These are phyloP conservation scores for Begonia fuchsioides DNA, from an alignment of 306 rosid species.

Conservation along the genomic window DNA sequence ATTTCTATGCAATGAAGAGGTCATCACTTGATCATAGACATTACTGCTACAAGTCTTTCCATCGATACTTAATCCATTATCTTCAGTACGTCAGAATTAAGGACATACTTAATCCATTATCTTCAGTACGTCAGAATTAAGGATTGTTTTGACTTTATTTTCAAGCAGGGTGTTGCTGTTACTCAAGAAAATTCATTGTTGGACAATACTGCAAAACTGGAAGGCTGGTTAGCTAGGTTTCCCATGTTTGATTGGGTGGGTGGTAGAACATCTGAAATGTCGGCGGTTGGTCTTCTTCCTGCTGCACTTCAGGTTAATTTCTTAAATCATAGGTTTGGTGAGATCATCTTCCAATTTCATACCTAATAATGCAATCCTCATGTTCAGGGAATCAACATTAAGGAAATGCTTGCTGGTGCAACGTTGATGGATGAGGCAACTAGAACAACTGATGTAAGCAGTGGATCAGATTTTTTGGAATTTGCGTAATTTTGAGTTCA, in stretches of 20 bases:
- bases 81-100: too few relatives aligned
- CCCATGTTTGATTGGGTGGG: slow-evolving; percentile 99
- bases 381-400: slow-evolving; percentile 71
- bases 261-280: slow-evolving; percentile 94
- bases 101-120: too few relatives aligned
- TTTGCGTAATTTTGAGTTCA: too few relatives aligned
- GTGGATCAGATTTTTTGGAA: too few relatives aligned
- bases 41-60: too few relatives aligned
- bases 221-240: slow-evolving; percentile 94
- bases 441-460: slow-evolving; percentile 64
- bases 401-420: slow-evolving; percentile 90
- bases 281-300: slow-evolving; percentile 99
- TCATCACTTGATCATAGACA: too few relatives aligned
- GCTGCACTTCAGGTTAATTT: slow-evolving; percentile 87
- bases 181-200: slow-evolving; percentile 87
- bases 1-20: too few relatives aligned
- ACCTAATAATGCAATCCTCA: slow-evolving; percentile 13
- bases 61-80: too few relatives aligned
- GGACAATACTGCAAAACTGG: slow-evolving; percentile 95
- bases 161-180: slow-evolving; percentile 81
- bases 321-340: background rate
- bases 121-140: too few relatives aligned
- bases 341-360: background rate
- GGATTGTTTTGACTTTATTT: background rate
- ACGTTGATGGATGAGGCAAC: slow-evolving; percentile 83